Base-by-base conservation (phyloP, 2,329 filamentous ascomycete species). In the Xylaria sp. region DNA sequence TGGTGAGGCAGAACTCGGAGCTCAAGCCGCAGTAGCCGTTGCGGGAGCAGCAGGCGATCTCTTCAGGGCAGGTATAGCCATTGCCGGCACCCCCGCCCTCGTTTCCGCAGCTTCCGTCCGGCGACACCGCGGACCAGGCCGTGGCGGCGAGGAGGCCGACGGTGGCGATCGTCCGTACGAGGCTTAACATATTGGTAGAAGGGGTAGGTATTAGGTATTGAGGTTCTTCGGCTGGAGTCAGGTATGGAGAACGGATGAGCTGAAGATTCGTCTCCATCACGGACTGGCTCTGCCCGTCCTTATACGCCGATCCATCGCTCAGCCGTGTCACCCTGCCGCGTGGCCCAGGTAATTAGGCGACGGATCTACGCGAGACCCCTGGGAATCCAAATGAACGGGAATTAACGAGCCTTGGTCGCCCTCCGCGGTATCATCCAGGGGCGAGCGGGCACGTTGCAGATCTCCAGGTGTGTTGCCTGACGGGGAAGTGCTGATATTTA, bases 11-110 rank as follows among this genome's bases (percentile, higher is more conserved):
- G 47, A 66, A 67, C 39, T 45, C 54, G 39, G 68, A 64, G 20
- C 58, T 63, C 9, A 66, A 37, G 19, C 68, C 69, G 56, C 69
- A 71, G 57, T 64, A 70, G 39, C 69, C 68, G 54, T 59, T 64
- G 18, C 55, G 44, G 7, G 66, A 68, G 63, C 69, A 70, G 60
- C 69, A 70, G 22, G 65, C 58, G 4, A 57, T 54, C 1, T 62
- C 62, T 2, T 52, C 52, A 0, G 66, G 63, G 59, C 69, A 71
- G 11, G 69, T 70, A 59, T 66, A 69, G 9, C 62, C 66, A 9
- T 61, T 59, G 52, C 65, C 62, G 19, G 48, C 50, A 18, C 66
- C 63, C 6, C 58, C 66, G 8, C 57, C 56, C 17, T 51, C 26
- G 6, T 60, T 39, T 22, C 68, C 69, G 55, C 69, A 71, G 16